These are phyloP conservation scores for Teratosphaeria gauchensis DNA, from an alignment of 2,329 filamentous ascomycete genomes.

Conservation along the genomic window DNA sequence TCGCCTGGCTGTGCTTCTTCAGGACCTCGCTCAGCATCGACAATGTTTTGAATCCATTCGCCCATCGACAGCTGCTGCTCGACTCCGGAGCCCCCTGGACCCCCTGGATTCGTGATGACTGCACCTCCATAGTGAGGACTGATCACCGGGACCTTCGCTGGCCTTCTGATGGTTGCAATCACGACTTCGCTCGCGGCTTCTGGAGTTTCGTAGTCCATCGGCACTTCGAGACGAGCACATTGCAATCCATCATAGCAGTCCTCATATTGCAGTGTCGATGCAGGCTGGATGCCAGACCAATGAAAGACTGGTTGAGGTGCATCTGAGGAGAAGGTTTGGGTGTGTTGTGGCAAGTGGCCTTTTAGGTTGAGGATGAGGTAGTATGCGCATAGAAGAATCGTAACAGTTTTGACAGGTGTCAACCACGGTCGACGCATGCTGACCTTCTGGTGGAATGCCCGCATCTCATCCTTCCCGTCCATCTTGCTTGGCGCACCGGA, in stretches of 20 bases:
- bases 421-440: not conserved
- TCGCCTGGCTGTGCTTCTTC: constrained; percentile 9
- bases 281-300: constrained; percentile 7
- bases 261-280: constrained; percentile 8
- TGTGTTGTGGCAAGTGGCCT: not conserved
- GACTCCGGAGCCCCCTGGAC: constrained; percentile 34
- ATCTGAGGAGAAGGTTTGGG: not conserved
- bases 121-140: constrained; percentile 33
- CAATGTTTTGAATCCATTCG: constrained; percentile 6
- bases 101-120: constrained; percentile 33
- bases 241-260: constrained; percentile 36
- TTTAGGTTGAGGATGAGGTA: not conserved
- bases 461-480: not conserved
- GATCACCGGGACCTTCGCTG: constrained; percentile 32
- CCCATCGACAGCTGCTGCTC: constrained; percentile 20
- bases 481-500: not conserved
- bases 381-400: not conserved
- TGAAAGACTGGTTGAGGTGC: constrained; percentile 2
- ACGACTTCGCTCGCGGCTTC: constrained; percentile 27
- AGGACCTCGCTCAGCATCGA: constrained; percentile 9
- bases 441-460: not conserved
- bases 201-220: constrained; percentile 36
- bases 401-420: not conserved
- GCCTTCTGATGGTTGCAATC: constrained; percentile 37
- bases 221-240: constrained; percentile 42